Evolutionary conservation across 148 eudicot species (phyloP), one percentile per base, ranked within the genome.

Genomic region (Bassia scoparia): DNA sequence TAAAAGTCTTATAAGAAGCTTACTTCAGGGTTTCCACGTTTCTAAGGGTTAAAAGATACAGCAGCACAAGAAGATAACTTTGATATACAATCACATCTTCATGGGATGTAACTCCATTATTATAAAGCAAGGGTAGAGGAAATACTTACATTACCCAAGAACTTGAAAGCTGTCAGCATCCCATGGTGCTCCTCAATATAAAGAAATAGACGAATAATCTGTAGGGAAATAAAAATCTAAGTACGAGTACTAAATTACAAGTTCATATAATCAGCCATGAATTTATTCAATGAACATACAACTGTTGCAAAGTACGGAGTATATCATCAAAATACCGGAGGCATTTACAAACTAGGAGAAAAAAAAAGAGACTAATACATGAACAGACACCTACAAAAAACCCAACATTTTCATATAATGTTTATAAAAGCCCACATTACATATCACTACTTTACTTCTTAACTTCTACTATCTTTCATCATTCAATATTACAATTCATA

Each of bases 141-240:
- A 41, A 75, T 20, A 67, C 92, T 72, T 87, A 95, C 99, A 87
- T 79, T 92, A 85, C 92, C 86, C 79, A 95, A 78, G 80, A 95
- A 95, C 86, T 85, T 93, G 73, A 87, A 95, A 77, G 99, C 96
- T 60, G 76, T 86, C 75, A 78, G 88, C 77, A 81, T 68, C 63
- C 87, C 99, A 70, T 90, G 94, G 66, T 87, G 86, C 83, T 95
- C 96, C 82, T 89, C 83, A 23, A 95, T 84, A 77, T 88, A 84
- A 34, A 78, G 70, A 81, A 90, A 91, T 43, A 89, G 89, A 26
- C 90, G 90, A 72, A 95, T 92, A 67, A 92, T 86, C 99, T 95
- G 99, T 81, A 18, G 5, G 69, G 35, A 30, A 26, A 81, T 74
- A 82, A 71, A 11, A 52, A 78, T 33, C 61, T 35, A 43, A n/a